Evolutionary conservation across 2,329 filamentous ascomycete species (phyloP).

Genomic region (Curvularia sp.): DNA sequence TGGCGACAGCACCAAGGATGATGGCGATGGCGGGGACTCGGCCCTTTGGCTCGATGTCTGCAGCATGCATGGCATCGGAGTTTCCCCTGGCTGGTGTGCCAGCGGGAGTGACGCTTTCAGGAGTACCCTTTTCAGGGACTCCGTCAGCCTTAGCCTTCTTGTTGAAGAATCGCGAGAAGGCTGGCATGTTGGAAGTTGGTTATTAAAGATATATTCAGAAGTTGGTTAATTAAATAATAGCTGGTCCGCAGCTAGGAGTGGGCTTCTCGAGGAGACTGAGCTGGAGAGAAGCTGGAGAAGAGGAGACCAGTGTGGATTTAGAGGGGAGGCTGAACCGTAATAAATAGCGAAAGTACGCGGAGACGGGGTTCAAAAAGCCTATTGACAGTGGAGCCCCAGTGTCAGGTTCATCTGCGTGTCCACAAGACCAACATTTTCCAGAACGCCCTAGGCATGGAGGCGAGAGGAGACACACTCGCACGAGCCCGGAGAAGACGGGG

Average conservation of each 20-base stretch:
- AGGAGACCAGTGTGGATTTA: conserved; percentile 27
- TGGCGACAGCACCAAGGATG: conserved; percentile 42
- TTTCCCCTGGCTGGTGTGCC: conserved; percentile 36
- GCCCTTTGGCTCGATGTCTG: conserved; percentile 28
- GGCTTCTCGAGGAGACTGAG: conserved; percentile 15
- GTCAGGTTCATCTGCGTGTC: conserved; percentile 25
- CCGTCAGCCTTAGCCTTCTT: conserved; percentile 21
- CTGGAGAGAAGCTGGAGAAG: conserved; percentile 29
- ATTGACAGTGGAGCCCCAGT: conserved; percentile 33
- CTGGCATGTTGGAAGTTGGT: conserved; percentile 10
- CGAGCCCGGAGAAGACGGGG: conserved; percentile 28
- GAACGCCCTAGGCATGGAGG: conserved; percentile 18
- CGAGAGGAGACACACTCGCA: conserved; percentile 25
- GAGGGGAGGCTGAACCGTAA: conserved; percentile 20
- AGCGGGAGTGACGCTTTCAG: conserved; percentile 32
- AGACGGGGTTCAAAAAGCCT: conserved; percentile 24
- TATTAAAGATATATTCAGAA: conserved; percentile 8
- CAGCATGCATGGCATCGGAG: conserved; percentile 21
- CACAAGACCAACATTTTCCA: conserved; percentile 23
- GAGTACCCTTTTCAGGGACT: conserved; percentile 36
- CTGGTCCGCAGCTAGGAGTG: conserved; percentile 13
- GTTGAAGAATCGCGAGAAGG: conserved; percentile 35
- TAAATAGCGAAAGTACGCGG: conserved; percentile 30
- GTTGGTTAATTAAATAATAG: conserved; percentile 9
- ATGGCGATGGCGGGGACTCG: conserved; percentile 38